Evolutionary conservation across 768 basidiomycete species (phyloP).

Genomic region (Russula olivacea): DNA sequence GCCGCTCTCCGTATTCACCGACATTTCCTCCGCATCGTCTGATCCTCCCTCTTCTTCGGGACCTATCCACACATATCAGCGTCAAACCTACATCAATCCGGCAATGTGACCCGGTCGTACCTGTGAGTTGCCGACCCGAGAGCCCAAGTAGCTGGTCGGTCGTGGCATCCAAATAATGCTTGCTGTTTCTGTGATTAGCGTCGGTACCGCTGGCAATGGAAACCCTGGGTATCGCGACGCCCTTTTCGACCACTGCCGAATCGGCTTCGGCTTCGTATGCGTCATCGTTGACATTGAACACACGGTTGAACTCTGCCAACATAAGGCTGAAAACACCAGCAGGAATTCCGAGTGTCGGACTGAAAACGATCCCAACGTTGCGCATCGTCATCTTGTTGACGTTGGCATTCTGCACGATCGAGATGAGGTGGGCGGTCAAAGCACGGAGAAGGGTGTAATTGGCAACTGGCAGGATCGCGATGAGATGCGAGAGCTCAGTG

Average conservation of each 20-base stretch:
- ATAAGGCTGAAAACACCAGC: conserved; percentile 94
- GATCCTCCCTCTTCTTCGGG: conserved; percentile 55
- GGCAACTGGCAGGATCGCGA: conserved; percentile 79
- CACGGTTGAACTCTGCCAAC: conserved; percentile 87
- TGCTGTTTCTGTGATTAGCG: conserved; percentile 67
- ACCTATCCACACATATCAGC: conserved; percentile 29
- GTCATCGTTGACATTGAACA: conserved; percentile 72
- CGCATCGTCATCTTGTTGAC: conserved; percentile 99
- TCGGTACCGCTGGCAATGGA: conserved; percentile 31
- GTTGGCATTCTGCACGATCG: conserved; percentile 85
- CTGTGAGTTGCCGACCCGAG: conserved; percentile 56
- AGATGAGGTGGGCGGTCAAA: conserved; percentile 88
- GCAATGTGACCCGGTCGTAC: conserved; percentile 38
- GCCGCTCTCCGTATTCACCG: conserved; percentile 66
- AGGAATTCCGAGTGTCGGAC: conserved; percentile 96
- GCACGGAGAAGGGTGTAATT: conserved; percentile 95
- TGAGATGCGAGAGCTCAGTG: conserved; percentile 76
- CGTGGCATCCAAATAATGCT: conserved; percentile 75
- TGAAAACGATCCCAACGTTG: conserved; percentile 98
- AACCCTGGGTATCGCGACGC: conserved; percentile 9
- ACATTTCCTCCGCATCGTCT: conserved; percentile 63
- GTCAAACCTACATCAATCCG: conserved; percentile 29
- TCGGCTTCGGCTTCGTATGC: conserved; percentile 27
- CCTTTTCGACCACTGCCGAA: conserved; percentile 15
- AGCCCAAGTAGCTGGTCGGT: conserved; percentile 80